Conservation (phyloP, 371 early-diverging fungal species). For the Lichtheimia ramosa region DNA sequence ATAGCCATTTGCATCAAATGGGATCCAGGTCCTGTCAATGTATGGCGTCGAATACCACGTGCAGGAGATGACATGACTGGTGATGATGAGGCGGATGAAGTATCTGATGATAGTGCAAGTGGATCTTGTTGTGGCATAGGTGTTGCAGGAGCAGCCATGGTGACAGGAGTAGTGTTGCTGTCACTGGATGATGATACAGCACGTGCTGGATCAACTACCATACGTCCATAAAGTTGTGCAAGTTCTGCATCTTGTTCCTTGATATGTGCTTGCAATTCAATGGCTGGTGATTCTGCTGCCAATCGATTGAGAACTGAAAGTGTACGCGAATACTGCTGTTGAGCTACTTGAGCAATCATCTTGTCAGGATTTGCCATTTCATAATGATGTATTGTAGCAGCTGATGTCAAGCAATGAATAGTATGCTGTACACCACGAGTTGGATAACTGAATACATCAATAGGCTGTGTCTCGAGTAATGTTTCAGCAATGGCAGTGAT, state of each 20-base stretch:
- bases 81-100: constrained; percentile 25
- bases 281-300: constrained; percentile 32
- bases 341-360: constrained; percentile 15
- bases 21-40: constrained; percentile 7
- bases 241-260: constrained; percentile 25
- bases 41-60: constrained; percentile 16
- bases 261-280: constrained; percentile 25
- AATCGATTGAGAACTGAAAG: constrained; percentile 30
- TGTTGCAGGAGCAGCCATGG: background rate
- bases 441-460: constrained; percentile 26
- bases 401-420: constrained; percentile 36
- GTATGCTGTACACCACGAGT: constrained; percentile 39
- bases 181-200: background rate
- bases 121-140: constrained; percentile 2
- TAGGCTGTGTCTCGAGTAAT: constrained; percentile 22
- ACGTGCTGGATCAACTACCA: constrained; percentile 15
- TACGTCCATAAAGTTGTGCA: constrained; percentile 24
- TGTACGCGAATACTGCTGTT: constrained; percentile 23
- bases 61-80: constrained; percentile 15
- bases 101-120: constrained; percentile 12
- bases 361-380: constrained; percentile 22
- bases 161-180: constrained; percentile 2
- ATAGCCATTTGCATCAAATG: constrained; percentile 9
- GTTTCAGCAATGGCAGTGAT: constrained; percentile 41
- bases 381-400: constrained; percentile 35